A percentile compares a stretch with the other conserved stretches of the same genome.
Conservation (phyloP, 306 rosid genomes). For the Fragaria iinumae region DNA sequence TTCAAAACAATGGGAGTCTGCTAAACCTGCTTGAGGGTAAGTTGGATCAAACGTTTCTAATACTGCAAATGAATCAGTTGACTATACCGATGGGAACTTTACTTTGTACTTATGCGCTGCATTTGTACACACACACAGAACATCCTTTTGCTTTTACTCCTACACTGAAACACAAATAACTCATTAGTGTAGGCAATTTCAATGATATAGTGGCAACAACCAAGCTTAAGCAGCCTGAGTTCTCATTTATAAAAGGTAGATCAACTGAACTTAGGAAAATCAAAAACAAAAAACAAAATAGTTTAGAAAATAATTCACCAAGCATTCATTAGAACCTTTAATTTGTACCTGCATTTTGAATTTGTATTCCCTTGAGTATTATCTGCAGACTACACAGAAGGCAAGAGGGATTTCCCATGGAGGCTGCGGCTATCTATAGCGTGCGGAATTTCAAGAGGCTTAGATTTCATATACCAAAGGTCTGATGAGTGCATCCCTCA, state of each 20-base stretch:
- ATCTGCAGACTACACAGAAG: conserved; percentile 49
- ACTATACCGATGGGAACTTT: not conserved
- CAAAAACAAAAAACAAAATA: not conserved
- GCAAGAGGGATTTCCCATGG: conserved; percentile 59
- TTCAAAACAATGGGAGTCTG: conserved; percentile 70
- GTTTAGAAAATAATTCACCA: not conserved
- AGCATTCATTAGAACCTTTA: not conserved
- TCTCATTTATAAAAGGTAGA: not conserved
- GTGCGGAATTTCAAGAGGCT: conserved; percentile 59
- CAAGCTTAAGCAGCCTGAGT: not conserved
- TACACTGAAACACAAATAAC: not conserved
- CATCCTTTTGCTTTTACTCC: not conserved
- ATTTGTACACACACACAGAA: not conserved
- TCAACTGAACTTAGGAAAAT: not conserved
- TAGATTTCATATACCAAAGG: conserved; percentile 49
- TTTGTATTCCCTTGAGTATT: conserved; percentile 1
- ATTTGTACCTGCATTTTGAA: not conserved
- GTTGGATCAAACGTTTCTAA: conserved; percentile 16
- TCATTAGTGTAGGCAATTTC: not conserved
- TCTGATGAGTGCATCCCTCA: conserved; percentile 49
- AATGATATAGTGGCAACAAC: not conserved
- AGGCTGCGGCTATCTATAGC: conserved; percentile 59
- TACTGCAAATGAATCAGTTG: not conserved
- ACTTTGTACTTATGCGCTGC: not conserved
- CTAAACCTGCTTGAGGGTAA: conserved; percentile 65